phyloP scores from a whole-genome alignment of 1,139 yeast species.

The Meyerozyma athensensis region DNA sequence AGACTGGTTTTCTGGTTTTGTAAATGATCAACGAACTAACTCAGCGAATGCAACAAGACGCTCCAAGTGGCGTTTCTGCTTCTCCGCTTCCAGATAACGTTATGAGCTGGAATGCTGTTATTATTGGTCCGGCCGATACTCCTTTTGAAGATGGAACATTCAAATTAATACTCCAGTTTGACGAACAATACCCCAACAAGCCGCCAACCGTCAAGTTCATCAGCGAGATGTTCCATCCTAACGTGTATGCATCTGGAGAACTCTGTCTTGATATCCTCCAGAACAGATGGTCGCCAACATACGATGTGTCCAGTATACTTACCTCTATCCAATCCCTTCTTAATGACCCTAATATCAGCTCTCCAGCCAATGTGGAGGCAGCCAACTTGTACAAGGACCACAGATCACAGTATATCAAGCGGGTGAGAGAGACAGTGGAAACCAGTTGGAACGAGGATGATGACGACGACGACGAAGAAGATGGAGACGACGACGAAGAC shows the following conservation, averaged over 20 bases:
- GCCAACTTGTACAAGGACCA: slow-evolving; percentile 95
- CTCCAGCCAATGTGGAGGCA: slow-evolving; percentile 98
- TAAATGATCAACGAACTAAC: too few relatives aligned
- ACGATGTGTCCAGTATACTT: slow-evolving; percentile 94
- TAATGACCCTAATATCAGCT: slow-evolving; percentile 93
- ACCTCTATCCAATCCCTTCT: slow-evolving; percentile 83
- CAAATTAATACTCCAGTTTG: slow-evolving; percentile 79
- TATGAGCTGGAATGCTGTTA: slow-evolving; percentile 97
- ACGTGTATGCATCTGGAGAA: slow-evolving; percentile 93
- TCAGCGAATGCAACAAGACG: slow-evolving; percentile 93
- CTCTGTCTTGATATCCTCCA: slow-evolving; percentile 93
- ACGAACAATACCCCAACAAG: slow-evolving; percentile 95
- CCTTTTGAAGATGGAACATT: slow-evolving; percentile 99
- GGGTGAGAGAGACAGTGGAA: slow-evolving; percentile 94
- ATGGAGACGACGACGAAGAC: slow-evolving; percentile 42
- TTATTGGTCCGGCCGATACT: slow-evolving; percentile 95
- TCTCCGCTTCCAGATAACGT: slow-evolving; percentile 96
- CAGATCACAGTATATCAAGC: slow-evolving; percentile 81
- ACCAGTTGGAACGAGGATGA: slow-evolving; percentile 73
- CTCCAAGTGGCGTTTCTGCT: slow-evolving; percentile 97
- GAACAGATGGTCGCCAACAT: slow-evolving; percentile 98
- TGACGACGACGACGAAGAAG: slow-evolving; percentile 62
- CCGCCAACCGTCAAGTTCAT: slow-evolving; percentile 91
- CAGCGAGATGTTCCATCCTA: slow-evolving; percentile 96
- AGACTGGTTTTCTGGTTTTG: too few relatives aligned